phyloP scores from a whole-genome alignment of 495 filamentous ascomycete species.

The Podospora comata region DNA sequence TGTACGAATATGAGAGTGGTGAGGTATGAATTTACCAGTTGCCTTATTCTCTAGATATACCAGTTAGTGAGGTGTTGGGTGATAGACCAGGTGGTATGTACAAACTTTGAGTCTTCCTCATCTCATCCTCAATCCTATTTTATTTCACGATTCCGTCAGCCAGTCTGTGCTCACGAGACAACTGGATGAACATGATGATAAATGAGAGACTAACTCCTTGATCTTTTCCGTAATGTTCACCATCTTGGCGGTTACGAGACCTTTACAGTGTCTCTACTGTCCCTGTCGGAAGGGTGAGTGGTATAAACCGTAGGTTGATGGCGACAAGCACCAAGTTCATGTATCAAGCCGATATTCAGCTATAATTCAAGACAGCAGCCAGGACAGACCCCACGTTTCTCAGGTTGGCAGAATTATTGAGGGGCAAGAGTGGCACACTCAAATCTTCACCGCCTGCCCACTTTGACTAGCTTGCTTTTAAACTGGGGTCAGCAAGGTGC shows the following conservation, averaged over 20 bases:
- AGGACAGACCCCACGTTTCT: constrained; percentile 33
- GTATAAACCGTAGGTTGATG: background rate
- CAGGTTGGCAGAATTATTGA: constrained; percentile 36
- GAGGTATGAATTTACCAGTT: constrained; percentile 60
- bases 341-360: background rate
- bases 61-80: constrained; percentile 29
- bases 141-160: constrained; percentile 24
- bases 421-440: constrained; percentile 13
- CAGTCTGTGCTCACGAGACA: constrained; percentile 1
- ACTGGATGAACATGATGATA: background rate
- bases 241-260: constrained; percentile 63
- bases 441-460: constrained; percentile 19
- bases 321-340: background rate
- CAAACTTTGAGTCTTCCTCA: constrained; percentile 95
- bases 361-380: constrained; percentile 1
- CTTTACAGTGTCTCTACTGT: background rate
- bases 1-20: constrained; percentile 12
- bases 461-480: background rate
- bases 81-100: background rate
- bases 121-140: constrained; percentile 96
- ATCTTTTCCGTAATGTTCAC: constrained; percentile 99
- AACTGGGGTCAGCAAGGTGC: constrained; percentile 8
- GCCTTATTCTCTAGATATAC: constrained; percentile 87
- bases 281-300: background rate
- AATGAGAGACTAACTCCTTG: constrained; percentile 69